Evolutionary conservation across 371 early-diverging fungal genomes (phyloP).

Genomic region (Mucor piriformis): DNA sequence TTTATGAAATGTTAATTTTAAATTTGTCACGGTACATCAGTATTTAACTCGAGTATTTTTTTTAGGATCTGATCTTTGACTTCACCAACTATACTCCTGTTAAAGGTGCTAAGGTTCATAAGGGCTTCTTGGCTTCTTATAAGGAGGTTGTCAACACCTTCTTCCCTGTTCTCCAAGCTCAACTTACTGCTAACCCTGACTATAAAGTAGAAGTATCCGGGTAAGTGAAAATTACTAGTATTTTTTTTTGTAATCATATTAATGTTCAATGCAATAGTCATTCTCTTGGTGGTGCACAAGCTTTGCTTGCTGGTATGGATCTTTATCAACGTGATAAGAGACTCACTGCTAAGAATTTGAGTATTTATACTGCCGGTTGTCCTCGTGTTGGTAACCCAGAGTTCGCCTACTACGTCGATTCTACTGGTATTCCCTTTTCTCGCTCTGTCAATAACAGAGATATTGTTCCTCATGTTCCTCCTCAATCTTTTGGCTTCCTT

Average conservation of each 20-base stretch:
- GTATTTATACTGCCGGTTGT: too few species aligned
- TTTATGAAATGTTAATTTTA: too few species aligned
- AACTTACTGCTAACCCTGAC: constrained; percentile 2
- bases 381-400: too few species aligned
- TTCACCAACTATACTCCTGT: constrained; percentile 11
- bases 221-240: constrained; percentile 4
- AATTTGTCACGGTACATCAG: too few species aligned
- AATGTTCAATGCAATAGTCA: constrained; percentile 10
- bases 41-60: not conserved
- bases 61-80: too few species aligned
- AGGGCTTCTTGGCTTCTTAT: constrained; percentile 12
- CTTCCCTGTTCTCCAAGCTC: constrained; percentile 6
- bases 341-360: too few species aligned
- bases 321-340: too few species aligned
- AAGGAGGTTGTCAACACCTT: not conserved
- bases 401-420: constrained; percentile 31
- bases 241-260: not conserved
- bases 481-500: constrained; percentile 24
- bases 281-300: constrained; percentile 33
- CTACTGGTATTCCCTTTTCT: constrained; percentile 20
- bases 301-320: too few species aligned
- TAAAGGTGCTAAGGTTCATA: constrained; percentile 22
- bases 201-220: constrained; percentile 21
- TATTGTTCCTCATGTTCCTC: constrained; percentile 36
- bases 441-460: constrained; percentile 29